Conservation (phyloP, 768 basidiomycete genomes). For the Amanita phalloides region DNA sequence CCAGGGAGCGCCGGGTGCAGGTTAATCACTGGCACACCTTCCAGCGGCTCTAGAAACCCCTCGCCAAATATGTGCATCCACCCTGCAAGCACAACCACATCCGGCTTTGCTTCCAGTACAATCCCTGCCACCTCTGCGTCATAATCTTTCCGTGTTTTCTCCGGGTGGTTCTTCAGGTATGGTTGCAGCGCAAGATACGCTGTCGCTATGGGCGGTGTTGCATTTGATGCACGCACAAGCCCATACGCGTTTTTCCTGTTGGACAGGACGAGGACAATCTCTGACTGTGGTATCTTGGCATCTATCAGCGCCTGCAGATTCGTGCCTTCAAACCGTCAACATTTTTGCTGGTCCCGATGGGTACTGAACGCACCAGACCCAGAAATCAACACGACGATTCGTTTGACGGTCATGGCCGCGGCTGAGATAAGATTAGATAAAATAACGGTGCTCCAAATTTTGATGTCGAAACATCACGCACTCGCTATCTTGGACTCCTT, state of each 20-base stretch:
- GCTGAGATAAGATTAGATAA: conserved; percentile 9
- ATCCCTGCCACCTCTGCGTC: conserved; percentile 70
- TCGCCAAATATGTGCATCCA: conserved; percentile 98
- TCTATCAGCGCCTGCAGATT: conserved; percentile 97
- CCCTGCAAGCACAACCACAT: conserved; percentile 89
- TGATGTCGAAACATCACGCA: too few species aligned
- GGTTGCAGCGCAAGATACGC: conserved; percentile 78
- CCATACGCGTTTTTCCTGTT: conserved; percentile 91
- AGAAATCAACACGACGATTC: conserved; percentile 38
- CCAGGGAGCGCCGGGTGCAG: conserved; percentile 94
- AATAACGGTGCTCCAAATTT: background rate
- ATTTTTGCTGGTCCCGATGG: background rate
- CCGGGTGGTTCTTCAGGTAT: conserved; percentile 64
- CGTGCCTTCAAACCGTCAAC: conserved; percentile 45
- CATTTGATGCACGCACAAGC: conserved; percentile 63
- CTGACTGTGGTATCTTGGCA: conserved; percentile 63
- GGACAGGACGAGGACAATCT: conserved; percentile 77
- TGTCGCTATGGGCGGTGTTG: conserved; percentile 71
- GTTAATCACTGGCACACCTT: conserved; percentile 78
- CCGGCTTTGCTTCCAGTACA: conserved; percentile 54
- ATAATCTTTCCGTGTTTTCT: conserved; percentile 73
- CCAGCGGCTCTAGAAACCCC: conserved; percentile 61
- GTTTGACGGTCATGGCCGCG: conserved; percentile 13
- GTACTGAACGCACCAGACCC: conserved; percentile 30
- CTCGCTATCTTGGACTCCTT: too few species aligned